phyloP scores from a whole-genome alignment of 257 asterid genomes.

The Nicotiana otophora region DNA sequence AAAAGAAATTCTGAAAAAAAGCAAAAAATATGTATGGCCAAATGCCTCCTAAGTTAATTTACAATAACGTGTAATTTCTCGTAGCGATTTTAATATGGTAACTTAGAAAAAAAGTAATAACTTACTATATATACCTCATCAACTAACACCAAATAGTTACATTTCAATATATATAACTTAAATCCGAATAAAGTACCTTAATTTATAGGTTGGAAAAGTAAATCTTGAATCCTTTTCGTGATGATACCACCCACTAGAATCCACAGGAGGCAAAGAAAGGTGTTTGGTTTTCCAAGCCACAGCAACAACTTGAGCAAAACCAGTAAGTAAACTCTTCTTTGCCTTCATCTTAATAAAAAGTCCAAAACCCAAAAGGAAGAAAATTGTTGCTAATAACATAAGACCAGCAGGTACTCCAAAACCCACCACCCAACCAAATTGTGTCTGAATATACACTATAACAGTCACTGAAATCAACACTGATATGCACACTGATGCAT shows the following conservation, averaged over 20 bases:
- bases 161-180: too few species aligned
- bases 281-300: conserved; percentile 48
- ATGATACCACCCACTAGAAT: conserved; percentile 25
- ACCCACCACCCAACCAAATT: conserved; percentile 56
- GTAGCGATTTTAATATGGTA: too few species aligned
- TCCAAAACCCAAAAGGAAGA: conserved; percentile 43
- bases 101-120: too few species aligned
- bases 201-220: conserved; percentile 29
- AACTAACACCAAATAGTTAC: too few species aligned
- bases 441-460: conserved; percentile 50
- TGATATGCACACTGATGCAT: conserved; percentile 49
- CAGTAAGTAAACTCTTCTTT: conserved; percentile 48
- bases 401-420: conserved; percentile 61
- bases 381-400: conserved; percentile 37
- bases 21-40: too few species aligned
- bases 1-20: too few species aligned
- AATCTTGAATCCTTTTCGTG: conserved; percentile 26
- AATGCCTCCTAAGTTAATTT: too few species aligned
- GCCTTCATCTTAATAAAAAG: conserved; percentile 43
- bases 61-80: too few species aligned
- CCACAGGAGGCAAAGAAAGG: conserved; percentile 19
- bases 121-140: too few species aligned
- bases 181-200: conserved; percentile 30
- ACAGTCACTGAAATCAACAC: conserved; percentile 45
- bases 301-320: conserved; percentile 39